A percentile compares a stretch with the other conserved stretches of the same genome.
Evolutionary conservation across 2,329 filamentous ascomycete species (phyloP).

Genomic region (Cytospora paraplurivora): DNA sequence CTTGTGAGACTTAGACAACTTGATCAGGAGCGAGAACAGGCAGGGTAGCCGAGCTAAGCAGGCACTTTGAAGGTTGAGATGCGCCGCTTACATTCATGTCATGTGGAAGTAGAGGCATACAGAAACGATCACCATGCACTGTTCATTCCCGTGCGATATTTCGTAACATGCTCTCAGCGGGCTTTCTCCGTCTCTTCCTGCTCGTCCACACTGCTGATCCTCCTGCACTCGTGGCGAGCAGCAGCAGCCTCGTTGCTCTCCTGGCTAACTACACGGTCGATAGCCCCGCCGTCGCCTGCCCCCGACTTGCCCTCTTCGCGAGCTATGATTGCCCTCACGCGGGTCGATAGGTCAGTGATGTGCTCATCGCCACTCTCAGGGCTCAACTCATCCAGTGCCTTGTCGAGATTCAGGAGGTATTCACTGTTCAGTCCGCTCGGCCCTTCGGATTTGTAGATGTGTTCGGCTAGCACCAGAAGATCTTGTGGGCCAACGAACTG

Average conservation of each 20-base stretch:
- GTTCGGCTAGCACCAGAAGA: conserved; percentile 73
- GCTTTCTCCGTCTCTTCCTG: conserved; percentile 61
- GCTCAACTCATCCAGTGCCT: conserved; percentile 71
- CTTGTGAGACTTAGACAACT: neutral
- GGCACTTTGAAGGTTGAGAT: neutral
- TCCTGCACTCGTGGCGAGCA: conserved; percentile 44
- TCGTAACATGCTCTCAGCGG: neutral
- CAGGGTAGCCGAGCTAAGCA: neutral
- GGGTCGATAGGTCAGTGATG: conserved; percentile 75
- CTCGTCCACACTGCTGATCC: conserved; percentile 54
- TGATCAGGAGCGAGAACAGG: neutral
- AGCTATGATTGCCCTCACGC: conserved; percentile 65
- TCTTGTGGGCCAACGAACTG: conserved; percentile 89
- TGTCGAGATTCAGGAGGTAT: conserved; percentile 81
- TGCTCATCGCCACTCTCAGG: conserved; percentile 80
- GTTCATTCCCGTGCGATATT: neutral
- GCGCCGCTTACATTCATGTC: neutral
- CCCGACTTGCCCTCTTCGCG: conserved; percentile 32
- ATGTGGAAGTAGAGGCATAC: neutral
- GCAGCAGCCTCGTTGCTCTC: conserved; percentile 16
- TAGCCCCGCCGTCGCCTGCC: conserved; percentile 28
- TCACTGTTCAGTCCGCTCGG: conserved; percentile 89
- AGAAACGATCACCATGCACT: neutral
- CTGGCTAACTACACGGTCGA: conserved; percentile 12
- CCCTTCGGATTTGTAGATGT: conserved; percentile 75